Percentiles rank a stretch among this genome's conserved stretches.
Conservation (phyloP, 352 stramenopile species). For the Thraustochytrium striatum region DNA sequence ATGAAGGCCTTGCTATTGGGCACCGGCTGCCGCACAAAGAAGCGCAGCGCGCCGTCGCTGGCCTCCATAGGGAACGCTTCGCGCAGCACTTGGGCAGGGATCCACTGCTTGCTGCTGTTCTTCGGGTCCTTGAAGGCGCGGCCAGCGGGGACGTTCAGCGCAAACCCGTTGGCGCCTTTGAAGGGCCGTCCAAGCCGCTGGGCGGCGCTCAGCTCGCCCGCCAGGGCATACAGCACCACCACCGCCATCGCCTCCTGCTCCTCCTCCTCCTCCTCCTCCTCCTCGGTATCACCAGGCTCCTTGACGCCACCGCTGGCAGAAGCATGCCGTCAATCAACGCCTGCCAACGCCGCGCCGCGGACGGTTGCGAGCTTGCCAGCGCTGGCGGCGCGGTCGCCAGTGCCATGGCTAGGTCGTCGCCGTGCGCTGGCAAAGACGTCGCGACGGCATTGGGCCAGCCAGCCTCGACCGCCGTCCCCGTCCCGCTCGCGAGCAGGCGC, state of each 20-base stretch:
- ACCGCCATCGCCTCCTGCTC: not conserved
- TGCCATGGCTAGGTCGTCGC: not conserved
- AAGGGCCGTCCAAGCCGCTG: not conserved
- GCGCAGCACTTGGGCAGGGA: not conserved
- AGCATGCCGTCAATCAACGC: not conserved
- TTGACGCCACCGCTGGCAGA: not conserved
- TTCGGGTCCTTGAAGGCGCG: not conserved
- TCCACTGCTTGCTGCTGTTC: not conserved
- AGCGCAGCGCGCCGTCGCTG: not conserved
- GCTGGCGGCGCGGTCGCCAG: not conserved
- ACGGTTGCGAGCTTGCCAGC: not conserved
- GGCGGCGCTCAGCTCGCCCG: slow-evolving; percentile 15
- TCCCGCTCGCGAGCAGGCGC: not conserved
- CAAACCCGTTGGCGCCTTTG: slow-evolving; percentile 3
- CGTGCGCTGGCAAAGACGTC: not conserved
- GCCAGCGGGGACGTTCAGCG: not conserved
- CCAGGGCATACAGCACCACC: slow-evolving; percentile 13
- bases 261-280: not conserved
- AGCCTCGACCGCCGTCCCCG: too few relatives aligned
- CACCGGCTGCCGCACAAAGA: slow-evolving; percentile 37
- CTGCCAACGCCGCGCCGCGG: too few relatives aligned
- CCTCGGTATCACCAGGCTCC: not conserved
- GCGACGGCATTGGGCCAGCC: not conserved
- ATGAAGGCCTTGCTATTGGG: slow-evolving; percentile 7
- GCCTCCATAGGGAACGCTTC: not conserved